Percentiles rank a stretch among this genome's conserved stretches.
Evolutionary conservation across 1,284 basidiomycete species (phyloP).

Genomic region (Grifola frondosa): DNA sequence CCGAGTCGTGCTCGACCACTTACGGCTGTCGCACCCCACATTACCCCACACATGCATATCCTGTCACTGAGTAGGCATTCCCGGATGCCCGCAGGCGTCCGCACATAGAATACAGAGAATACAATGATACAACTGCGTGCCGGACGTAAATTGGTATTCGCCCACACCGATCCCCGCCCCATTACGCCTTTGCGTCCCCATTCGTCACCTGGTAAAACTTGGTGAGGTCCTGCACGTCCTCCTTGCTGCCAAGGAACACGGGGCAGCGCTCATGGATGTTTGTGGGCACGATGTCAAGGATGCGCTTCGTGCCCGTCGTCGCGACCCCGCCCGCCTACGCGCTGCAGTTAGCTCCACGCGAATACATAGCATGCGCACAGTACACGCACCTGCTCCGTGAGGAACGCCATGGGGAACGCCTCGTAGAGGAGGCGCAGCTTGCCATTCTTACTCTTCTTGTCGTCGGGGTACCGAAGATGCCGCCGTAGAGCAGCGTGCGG

Average conservation of each 20-base stretch:
- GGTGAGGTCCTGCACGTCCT: constrained; percentile 90
- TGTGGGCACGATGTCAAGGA: constrained; percentile 90
- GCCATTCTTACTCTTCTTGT: constrained; percentile 96
- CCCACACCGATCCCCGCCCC: neutral
- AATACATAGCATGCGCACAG: neutral
- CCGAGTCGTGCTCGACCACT: neutral
- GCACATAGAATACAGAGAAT: constrained; percentile 18
- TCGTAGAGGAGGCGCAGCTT: constrained; percentile 97
- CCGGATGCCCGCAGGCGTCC: neutral
- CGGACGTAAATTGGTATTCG: neutral
- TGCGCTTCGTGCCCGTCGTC: constrained; percentile 89
- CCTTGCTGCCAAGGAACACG: constrained; percentile 92
- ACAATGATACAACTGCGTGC: constrained; percentile 7
- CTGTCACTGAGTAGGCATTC: too few species aligned
- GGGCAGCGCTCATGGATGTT: constrained; percentile 91
- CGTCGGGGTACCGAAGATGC: constrained; percentile 99
- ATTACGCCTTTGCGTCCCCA: constrained; percentile 19
- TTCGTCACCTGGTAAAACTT: constrained; percentile 67
- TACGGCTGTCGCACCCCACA: neutral
- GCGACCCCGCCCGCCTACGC: constrained; percentile 91
- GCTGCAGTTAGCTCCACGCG: constrained; percentile 1
- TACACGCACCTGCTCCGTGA: constrained; percentile 84
- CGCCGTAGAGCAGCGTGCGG: constrained; percentile 94
- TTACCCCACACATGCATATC: neutral
- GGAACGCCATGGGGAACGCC: constrained; percentile 98